Percentiles rank a stretch among this genome's conserved stretches.
Conservation (phyloP, 2,329 filamentous ascomycete species). For the Penicillium griseofulvum region DNA sequence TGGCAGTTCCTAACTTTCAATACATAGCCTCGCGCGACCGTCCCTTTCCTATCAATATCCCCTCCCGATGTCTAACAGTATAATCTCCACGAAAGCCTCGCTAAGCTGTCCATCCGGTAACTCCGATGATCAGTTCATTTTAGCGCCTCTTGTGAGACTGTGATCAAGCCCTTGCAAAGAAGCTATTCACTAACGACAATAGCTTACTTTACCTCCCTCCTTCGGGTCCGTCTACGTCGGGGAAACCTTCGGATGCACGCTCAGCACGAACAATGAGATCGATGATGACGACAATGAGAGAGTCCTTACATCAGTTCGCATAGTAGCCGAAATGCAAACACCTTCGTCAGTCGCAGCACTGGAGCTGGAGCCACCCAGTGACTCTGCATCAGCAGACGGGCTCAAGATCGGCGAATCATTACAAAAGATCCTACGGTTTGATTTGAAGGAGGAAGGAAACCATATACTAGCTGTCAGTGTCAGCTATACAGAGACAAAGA, state of each 20-base stretch:
- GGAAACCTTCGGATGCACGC: slow-evolving; percentile 88
- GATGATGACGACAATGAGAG: slow-evolving; percentile 39
- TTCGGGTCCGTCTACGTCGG: slow-evolving; percentile 96
- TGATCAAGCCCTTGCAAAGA: not conserved
- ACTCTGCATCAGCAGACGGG: slow-evolving; percentile 44
- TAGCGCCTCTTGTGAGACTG: slow-evolving; percentile 52
- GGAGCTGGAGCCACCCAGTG: slow-evolving; percentile 49
- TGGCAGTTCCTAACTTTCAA: slow-evolving; percentile 1
- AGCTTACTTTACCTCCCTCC: slow-evolving; percentile 79
- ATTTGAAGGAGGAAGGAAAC: slow-evolving; percentile 89
- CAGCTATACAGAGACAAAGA: slow-evolving; percentile 83
- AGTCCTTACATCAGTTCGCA: slow-evolving; percentile 70
- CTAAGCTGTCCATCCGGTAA: slow-evolving; percentile 65
- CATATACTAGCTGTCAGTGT: slow-evolving; percentile 92
- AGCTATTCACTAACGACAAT: slow-evolving; percentile 12
- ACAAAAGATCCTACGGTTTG: slow-evolving; percentile 79
- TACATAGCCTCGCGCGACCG: slow-evolving; percentile 69
- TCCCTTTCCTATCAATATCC: slow-evolving; percentile 48
- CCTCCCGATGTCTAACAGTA: slow-evolving; percentile 47
- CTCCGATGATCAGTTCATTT: slow-evolving; percentile 52
- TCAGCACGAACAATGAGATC: slow-evolving; percentile 92
- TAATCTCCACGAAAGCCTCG: slow-evolving; percentile 62
- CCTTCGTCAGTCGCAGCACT: slow-evolving; percentile 71
- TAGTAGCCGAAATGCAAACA: slow-evolving; percentile 94
- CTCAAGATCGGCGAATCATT: slow-evolving; percentile 59